A percentile compares a stretch with the other conserved stretches of the same genome.
Evolutionary conservation across 345 rosid genomes (phyloP).

Genomic region (Brassica juncea): DNA sequence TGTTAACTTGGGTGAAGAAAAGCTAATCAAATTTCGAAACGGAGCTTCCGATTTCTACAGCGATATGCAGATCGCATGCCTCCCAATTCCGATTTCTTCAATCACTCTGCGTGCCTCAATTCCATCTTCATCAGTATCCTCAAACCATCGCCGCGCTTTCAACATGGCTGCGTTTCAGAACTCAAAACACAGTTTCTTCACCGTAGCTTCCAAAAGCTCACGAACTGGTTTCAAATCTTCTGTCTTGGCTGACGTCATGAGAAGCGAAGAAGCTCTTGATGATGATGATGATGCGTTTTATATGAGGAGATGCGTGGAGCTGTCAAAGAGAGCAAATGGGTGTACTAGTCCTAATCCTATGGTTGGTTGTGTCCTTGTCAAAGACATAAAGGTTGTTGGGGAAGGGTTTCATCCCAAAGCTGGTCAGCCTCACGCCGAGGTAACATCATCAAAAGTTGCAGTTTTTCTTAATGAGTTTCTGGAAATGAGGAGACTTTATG

Average conservation of each 20-base stretch:
- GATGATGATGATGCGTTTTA: constrained; percentile 50
- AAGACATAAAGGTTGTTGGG: constrained; percentile 81
- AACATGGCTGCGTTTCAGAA: constrained; percentile 10
- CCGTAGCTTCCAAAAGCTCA: constrained; percentile 19
- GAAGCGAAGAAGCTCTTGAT: constrained; percentile 36
- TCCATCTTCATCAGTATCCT: neutral
- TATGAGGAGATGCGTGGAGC: constrained; percentile 72
- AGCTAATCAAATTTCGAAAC: neutral
- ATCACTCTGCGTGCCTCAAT: constrained; percentile 12
- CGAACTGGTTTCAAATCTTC: constrained; percentile 17
- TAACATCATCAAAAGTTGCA: constrained; percentile 30
- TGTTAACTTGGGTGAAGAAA: constrained; percentile 47
- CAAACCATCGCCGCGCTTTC: constrained; percentile 16
- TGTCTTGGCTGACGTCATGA: constrained; percentile 26
- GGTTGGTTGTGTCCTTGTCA: constrained; percentile 94
- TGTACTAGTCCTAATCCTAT: constrained; percentile 91
- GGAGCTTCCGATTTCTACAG: neutral
- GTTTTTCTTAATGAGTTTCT: constrained; percentile 12
- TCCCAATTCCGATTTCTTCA: neutral
- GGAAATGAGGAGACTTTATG: constrained; percentile 29
- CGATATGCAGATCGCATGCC: constrained; percentile 36
- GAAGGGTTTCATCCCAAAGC: constrained; percentile 98
- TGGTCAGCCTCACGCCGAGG: constrained; percentile 97
- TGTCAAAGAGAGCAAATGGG: constrained; percentile 78
- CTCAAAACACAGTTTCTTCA: neutral